phyloP scores from a whole-genome alignment of 2,329 filamentous ascomycete genomes.

The Myrmaecium sp. region DNA sequence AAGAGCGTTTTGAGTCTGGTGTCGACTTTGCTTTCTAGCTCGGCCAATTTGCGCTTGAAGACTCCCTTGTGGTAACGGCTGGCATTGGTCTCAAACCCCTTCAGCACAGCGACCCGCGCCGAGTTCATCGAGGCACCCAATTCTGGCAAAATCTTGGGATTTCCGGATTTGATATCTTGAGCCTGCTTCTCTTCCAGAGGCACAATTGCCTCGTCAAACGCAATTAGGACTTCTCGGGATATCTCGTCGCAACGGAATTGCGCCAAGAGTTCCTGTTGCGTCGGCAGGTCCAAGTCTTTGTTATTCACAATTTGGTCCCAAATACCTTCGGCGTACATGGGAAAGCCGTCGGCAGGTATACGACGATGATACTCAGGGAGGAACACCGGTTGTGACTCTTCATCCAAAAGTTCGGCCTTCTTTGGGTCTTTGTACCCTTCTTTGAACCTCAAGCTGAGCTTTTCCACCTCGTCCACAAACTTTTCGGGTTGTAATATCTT shows the following conservation, averaged over 20 bases:
- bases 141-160: slow-evolving; percentile 52
- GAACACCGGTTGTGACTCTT: slow-evolving; percentile 65
- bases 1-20: slow-evolving; percentile 76
- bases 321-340: slow-evolving; percentile 78
- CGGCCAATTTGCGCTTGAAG: slow-evolving; percentile 67
- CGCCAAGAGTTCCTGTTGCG: slow-evolving; percentile 88
- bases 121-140: slow-evolving; percentile 58
- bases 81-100: slow-evolving; percentile 77
- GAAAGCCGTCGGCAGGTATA: slow-evolving; percentile 94
- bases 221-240: slow-evolving; percentile 65
- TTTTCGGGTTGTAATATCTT: slow-evolving; percentile 92
- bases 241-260: slow-evolving; percentile 98
- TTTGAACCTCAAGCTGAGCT: slow-evolving; percentile 65
- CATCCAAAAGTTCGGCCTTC: slow-evolving; percentile 44
- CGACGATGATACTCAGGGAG: slow-evolving; percentile 87
- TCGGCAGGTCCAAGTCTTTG: slow-evolving; percentile 92
- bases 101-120: slow-evolving; percentile 56
- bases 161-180: slow-evolving; percentile 56
- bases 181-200: slow-evolving; percentile 79
- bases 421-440: slow-evolving; percentile 60
- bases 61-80: slow-evolving; percentile 95
- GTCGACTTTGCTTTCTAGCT: slow-evolving; percentile 77
- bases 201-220: slow-evolving; percentile 64
- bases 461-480: slow-evolving; percentile 65
- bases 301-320: slow-evolving; percentile 99